Percentiles rank a stretch among this genome's conserved stretches.
phyloP scores from a whole-genome alignment of 129 eudicot genomes.

The Mikania micrantha region DNA sequence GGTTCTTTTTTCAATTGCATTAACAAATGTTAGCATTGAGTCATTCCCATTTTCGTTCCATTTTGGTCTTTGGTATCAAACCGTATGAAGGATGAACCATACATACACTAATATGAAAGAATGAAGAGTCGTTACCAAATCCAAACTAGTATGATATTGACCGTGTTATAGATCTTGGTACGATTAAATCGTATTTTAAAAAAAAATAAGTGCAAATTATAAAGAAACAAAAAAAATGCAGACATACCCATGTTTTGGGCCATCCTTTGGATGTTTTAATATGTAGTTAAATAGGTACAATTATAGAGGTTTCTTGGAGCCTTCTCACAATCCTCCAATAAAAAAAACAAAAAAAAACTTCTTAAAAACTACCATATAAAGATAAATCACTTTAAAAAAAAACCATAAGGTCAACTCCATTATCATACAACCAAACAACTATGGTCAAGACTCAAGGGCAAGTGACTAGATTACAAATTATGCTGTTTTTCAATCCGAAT shows the following conservation, averaged over 20 bases:
- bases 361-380: no score
- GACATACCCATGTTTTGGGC: background rate
- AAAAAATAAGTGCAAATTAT: background rate
- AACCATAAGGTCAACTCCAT: no score
- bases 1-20: background rate
- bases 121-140: background rate
- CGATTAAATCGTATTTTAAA: background rate
- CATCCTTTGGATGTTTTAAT: background rate
- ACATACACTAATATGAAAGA: no score
- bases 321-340: conserved; percentile 23
- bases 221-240: background rate
- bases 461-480: no score
- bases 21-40: background rate
- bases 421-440: no score
- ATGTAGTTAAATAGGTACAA: conserved; percentile 10
- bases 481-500: conserved; percentile 20
- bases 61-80: no score
- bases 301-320: conserved; percentile 9
- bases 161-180: background rate
- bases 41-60: no score
- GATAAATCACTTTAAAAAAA: no score
- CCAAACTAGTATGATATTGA: background rate
- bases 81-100: no score
- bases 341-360: no score
- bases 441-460: no score